phyloP scores from a whole-genome alignment of 1,139 yeast genomes.

The Debaryomyces sp. region DNA sequence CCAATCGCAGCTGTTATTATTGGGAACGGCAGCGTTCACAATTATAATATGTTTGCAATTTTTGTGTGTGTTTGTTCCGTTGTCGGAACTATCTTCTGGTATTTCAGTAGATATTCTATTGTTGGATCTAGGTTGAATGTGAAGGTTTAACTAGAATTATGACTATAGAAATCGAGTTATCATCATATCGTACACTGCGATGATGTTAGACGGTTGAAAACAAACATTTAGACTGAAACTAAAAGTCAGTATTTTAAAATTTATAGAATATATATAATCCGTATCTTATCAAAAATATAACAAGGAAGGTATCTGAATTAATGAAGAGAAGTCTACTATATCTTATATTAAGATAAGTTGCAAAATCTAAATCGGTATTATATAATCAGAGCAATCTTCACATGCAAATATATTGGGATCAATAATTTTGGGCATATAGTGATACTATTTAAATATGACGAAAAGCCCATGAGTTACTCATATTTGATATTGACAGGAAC shows the following conservation, averaged over 20 bases:
- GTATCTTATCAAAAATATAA: neutral
- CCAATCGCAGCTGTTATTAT: conserved; percentile 48
- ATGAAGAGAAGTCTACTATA: neutral
- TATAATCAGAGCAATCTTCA: conserved; percentile 2
- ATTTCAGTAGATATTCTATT: conserved; percentile 30
- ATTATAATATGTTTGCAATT: conserved; percentile 37
- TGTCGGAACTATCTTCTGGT: conserved; percentile 35
- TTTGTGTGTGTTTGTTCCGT: conserved; percentile 37
- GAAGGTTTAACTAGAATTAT: conserved; percentile 23
- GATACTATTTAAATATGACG: neutral
- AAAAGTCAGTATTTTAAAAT: neutral
- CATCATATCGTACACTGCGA: neutral
- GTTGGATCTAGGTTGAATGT: conserved; percentile 37
- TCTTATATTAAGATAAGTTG: neutral
- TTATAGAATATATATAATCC: neutral
- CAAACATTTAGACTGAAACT: neutral
- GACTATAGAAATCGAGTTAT: too few species aligned
- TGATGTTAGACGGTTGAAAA: neutral
- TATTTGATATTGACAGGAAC: neutral
- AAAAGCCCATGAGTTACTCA: neutral
- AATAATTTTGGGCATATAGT: conserved; percentile 4
- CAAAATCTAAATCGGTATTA: neutral
- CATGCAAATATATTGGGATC: conserved; percentile 2
- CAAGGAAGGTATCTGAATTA: neutral
- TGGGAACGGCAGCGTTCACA: conserved; percentile 30